Evolutionary conservation across 305 asterid genomes (phyloP).

Genomic region (Fraxinus dipetala): DNA sequence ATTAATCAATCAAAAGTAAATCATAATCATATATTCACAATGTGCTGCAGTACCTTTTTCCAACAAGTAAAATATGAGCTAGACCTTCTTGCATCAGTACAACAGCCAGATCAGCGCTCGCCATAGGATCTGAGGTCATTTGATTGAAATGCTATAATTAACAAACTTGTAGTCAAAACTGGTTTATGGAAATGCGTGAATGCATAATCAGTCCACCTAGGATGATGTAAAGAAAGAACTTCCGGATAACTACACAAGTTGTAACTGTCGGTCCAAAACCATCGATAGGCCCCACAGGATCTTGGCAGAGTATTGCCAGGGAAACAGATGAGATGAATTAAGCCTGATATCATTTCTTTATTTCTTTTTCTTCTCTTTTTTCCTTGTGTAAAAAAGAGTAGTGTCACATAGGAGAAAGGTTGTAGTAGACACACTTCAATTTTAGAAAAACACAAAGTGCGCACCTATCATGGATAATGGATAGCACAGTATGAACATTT

Average conservation of each 20-base stretch:
- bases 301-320: background rate
- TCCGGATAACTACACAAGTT: background rate
- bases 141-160: conserved; percentile 27
- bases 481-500: background rate
- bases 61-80: conserved; percentile 78
- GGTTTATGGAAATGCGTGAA: background rate
- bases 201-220: background rate
- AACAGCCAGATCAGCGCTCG: conserved; percentile 93
- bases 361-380: background rate
- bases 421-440: background rate
- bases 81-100: conserved; percentile 97
- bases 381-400: background rate
- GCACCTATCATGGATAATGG: background rate
- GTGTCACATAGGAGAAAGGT: background rate
- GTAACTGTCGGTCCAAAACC: background rate
- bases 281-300: background rate
- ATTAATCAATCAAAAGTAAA: conserved; percentile 10
- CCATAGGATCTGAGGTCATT: conserved; percentile 65
- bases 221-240: background rate
- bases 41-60: conserved; percentile 59
- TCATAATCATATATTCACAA: conserved; percentile 6
- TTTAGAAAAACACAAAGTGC: background rate
- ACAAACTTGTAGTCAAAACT: conserved; percentile 20
- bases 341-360: background rate
- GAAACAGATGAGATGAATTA: background rate